Evolutionary conservation across 2,329 filamentous ascomycete species (phyloP).

Genomic region (Aspergillus amoenus): DNA sequence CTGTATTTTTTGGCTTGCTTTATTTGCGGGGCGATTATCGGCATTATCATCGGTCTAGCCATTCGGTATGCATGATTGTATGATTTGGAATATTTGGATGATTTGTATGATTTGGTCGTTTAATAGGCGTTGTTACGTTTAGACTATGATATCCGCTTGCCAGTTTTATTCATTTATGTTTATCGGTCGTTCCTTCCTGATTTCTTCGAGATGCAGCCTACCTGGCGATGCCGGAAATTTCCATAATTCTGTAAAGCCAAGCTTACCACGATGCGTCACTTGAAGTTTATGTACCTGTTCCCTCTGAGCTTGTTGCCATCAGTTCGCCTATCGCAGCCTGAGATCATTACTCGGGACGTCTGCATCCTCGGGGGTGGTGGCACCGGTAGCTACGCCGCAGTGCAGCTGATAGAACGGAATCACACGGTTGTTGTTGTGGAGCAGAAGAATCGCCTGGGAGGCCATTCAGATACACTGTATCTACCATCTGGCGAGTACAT

Average conservation of each 20-base stretch:
- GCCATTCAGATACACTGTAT: constrained; percentile 34
- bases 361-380: constrained; percentile 37
- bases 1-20: background rate
- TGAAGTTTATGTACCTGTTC: background rate
- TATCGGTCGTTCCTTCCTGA: background rate
- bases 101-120: too few species aligned
- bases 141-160: too few species aligned
- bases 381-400: constrained; percentile 34
- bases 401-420: constrained; percentile 28
- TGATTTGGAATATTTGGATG: too few species aligned
- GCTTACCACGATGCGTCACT: background rate
- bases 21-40: background rate
- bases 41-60: background rate
- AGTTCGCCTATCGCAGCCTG: background rate
- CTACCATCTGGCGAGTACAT: constrained; percentile 27
- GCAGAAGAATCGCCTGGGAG: constrained; percentile 31
- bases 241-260: background rate
- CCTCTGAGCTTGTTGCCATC: background rate
- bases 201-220: background rate
- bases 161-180: too few species aligned
- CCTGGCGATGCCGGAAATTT: background rate
- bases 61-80: background rate
- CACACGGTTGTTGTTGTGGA: constrained; percentile 38
- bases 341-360: constrained; percentile 26
- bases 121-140: too few species aligned